Conservation (phyloP, 768 basidiomycete genomes). For the Russula sp. region DNA sequence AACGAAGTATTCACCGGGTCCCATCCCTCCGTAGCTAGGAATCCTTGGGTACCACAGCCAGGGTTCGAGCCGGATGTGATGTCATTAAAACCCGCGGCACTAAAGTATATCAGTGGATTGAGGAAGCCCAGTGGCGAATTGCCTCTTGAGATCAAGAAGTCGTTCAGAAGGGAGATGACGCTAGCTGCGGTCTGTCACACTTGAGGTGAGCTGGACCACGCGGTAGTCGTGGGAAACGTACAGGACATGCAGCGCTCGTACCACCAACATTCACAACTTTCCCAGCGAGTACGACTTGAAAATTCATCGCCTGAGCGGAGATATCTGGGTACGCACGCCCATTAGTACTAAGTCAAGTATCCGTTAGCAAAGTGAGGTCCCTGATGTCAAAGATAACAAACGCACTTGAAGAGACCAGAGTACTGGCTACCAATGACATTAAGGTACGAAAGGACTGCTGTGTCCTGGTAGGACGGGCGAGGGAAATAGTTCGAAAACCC, state of each 20-base stretch:
- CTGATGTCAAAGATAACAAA: slow-evolving; percentile 3
- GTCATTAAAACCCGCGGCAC: slow-evolving; percentile 40
- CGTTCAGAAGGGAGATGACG: slow-evolving; percentile 40
- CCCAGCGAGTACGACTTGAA: slow-evolving; percentile 58
- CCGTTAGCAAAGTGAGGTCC: not conserved
- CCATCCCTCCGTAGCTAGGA: slow-evolving; percentile 30
- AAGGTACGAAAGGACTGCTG: slow-evolving; percentile 36
- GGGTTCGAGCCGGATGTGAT: slow-evolving; percentile 61
- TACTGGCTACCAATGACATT: slow-evolving; percentile 46
- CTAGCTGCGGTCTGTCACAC: slow-evolving; percentile 33
- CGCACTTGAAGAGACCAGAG: slow-evolving; percentile 53
- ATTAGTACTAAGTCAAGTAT: slow-evolving; percentile 28
- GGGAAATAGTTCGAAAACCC: slow-evolving; percentile 55
- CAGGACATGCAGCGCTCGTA: slow-evolving; percentile 39
- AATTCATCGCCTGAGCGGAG: slow-evolving; percentile 49
- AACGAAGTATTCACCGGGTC: slow-evolving; percentile 23
- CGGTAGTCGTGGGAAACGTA: slow-evolving; percentile 15
- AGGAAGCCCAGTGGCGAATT: slow-evolving; percentile 41
- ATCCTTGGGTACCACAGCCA: slow-evolving; percentile 56
- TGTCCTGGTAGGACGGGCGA: slow-evolving; percentile 35
- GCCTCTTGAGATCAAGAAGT: slow-evolving; percentile 37
- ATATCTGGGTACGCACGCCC: slow-evolving; percentile 41
- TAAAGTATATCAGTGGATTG: slow-evolving; percentile 39
- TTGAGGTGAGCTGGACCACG: not conserved
- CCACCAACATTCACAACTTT: slow-evolving; percentile 45